Evolutionary conservation across 2,329 filamentous ascomycete species (phyloP).

Genomic region (Lasiodiplodia sp.): DNA sequence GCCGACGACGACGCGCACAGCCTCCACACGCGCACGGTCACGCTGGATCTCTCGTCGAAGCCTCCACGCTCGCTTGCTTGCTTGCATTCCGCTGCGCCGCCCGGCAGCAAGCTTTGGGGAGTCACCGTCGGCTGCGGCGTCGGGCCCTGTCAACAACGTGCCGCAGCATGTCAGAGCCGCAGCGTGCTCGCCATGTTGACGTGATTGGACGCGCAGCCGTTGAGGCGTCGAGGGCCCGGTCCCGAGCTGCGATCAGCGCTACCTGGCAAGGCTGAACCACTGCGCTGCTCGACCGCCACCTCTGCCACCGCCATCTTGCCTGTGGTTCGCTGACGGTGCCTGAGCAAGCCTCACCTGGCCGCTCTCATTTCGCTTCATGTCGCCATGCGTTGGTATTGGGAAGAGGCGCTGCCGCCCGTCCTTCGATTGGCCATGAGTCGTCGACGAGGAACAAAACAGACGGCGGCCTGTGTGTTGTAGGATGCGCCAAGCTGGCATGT

Average conservation of each 20-base stretch:
- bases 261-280: slow-evolving; percentile 22
- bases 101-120: not conserved
- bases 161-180: not conserved
- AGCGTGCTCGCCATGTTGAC: not conserved
- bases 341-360: not conserved
- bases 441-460: not conserved
- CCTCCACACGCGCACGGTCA: slow-evolving; percentile 12
- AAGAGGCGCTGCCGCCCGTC: slow-evolving; percentile 1
- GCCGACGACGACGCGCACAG: slow-evolving; percentile 18
- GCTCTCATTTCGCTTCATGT: not conserved
- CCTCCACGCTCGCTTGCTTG: not conserved
- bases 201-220: slow-evolving; percentile 8
- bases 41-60: not conserved
- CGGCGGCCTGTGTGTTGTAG: slow-evolving; percentile 20
- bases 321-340: not conserved
- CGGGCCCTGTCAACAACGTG: not conserved
- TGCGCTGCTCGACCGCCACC: not conserved
- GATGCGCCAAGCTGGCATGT: slow-evolving; percentile 24
- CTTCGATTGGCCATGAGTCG: slow-evolving; percentile 4
- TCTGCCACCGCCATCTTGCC: slow-evolving; percentile 6
- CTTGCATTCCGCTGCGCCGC: not conserved
- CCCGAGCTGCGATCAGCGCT: slow-evolving; percentile 6
- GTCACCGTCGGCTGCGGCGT: no score
- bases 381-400: not conserved
- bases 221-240: slow-evolving; percentile 10